Evolutionary conservation across 495 filamentous ascomycete species (phyloP).

Genomic region (Penicillium lagena): DNA sequence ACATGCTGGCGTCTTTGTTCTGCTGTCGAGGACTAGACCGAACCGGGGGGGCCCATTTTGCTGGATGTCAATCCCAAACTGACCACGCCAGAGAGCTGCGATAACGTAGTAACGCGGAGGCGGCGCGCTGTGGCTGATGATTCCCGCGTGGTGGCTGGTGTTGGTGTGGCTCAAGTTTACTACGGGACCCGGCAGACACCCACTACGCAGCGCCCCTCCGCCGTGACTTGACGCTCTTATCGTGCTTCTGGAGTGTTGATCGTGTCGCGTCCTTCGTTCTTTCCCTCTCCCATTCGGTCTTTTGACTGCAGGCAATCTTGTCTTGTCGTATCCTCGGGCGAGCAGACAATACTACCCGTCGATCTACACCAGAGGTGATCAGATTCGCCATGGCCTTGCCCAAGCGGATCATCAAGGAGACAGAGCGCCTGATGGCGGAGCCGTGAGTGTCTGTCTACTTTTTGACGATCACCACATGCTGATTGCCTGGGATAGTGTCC

Average conservation of each 20-base stretch:
- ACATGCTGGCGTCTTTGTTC: slow-evolving; percentile 21
- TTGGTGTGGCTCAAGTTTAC: background rate
- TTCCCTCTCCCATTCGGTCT: background rate
- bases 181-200: slow-evolving; percentile 18
- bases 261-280: background rate
- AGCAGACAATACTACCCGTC: background rate
- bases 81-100: background rate
- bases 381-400: slow-evolving; percentile 62
- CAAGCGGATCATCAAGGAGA: slow-evolving; percentile 98
- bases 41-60: too few relatives aligned
- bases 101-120: slow-evolving; percentile 1
- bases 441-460: slow-evolving; percentile 56
- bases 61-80: too few relatives aligned
- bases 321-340: background rate
- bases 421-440: slow-evolving; percentile 92
- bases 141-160: background rate
- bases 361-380: slow-evolving; percentile 6
- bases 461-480: background rate
- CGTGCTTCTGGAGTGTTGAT: background rate
- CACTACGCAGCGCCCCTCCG: slow-evolving; percentile 28
- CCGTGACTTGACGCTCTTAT: slow-evolving; percentile 11
- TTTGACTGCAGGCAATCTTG: background rate
- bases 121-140: background rate
- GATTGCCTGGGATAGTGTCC: slow-evolving; percentile 54
- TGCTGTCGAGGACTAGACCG: too few relatives aligned